Base-by-base conservation (phyloP, 257 asterid species). In the Galeopsis tetrahit region DNA sequence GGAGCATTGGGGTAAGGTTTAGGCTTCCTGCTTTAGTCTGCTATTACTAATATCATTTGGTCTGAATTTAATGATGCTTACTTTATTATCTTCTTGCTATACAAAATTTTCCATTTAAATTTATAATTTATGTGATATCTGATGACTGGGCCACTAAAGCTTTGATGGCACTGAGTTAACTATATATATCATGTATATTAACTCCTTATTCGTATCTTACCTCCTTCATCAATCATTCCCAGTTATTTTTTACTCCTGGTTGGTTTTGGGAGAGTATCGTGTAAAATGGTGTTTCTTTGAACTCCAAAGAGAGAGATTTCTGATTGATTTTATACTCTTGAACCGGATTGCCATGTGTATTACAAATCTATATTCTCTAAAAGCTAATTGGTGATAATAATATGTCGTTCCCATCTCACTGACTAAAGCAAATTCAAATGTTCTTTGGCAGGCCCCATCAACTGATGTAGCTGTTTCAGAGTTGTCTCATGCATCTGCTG, bases 401-500 rank as follows among this genome's bases (percentile, higher is more conserved):
- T 69, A 10, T 17, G 31, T 14, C 13, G 6, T n/a, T 74, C 34
- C 61, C 9, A 67, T 55, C 40, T 81, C 36, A 53, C 34, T 74
- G 10, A 28, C 32, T 39, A 38, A 68, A 60, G 42, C 39, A 46
- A 82, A 48, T 72, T 80, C 77, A 51, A 65, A 68, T 81, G 55
- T 69, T 67, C 58, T 73, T 77, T 62, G 75, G 79, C 87, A 94
- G 99, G 99, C 99, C 49, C 99, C 99, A 70, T 94, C 99, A 60
- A 87, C 93, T 49, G 96, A 92, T 64, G 77, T 85, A 75, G 99
- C 91, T 80, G 89, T 94, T 81, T 78, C 99, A 62, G 92, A 92
- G 86, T 78, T 94, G 82, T 88, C 99, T 51, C 98, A 82, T 82
- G 98, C 98, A 75, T 91, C 99, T 64, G 96, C 88, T 57, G 98